Conservation (phyloP, 768 basidiomycete genomes). For the Russula olivacea region DNA sequence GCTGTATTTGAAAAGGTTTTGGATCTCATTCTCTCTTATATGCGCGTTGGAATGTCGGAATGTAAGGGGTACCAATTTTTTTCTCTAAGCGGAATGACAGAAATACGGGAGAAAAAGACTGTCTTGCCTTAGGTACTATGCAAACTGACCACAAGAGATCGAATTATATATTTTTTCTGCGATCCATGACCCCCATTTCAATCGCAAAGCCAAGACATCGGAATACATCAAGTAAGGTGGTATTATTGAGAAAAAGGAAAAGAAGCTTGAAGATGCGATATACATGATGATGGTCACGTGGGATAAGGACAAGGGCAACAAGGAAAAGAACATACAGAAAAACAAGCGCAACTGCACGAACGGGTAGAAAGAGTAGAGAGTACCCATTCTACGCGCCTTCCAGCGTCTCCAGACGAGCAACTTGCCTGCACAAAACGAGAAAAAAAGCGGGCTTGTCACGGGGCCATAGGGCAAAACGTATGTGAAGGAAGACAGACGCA, state of each 20-base stretch:
- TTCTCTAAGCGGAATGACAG: too few species aligned
- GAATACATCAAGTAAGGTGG: neutral
- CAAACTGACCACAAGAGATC: too few species aligned
- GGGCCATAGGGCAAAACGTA: too few species aligned
- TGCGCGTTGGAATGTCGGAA: too few species aligned
- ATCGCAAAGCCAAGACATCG: neutral
- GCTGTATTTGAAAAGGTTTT: too few species aligned
- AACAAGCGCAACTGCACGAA: too few species aligned
- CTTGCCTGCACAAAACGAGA: slow-evolving; percentile 11
- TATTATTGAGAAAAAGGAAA: neutral
- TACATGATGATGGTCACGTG: slow-evolving; percentile 4
- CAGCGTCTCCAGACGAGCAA: slow-evolving; percentile 23
- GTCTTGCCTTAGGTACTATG: too few species aligned
- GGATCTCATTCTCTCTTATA: too few species aligned
- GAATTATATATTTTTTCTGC: too few species aligned
- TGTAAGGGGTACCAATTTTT: too few species aligned
- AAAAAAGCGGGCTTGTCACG: neutral
- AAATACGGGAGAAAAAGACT: too few species aligned
- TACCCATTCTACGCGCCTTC: slow-evolving; percentile 12
- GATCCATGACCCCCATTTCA: neutral
- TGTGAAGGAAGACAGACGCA: slow-evolving; percentile 33
- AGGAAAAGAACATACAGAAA: neutral
- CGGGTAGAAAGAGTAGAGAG: neutral
- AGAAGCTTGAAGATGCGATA: neutral
- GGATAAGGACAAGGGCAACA: neutral